phyloP scores from a whole-genome alignment of 805 yeast species.

The Komagataella phaffii region DNA sequence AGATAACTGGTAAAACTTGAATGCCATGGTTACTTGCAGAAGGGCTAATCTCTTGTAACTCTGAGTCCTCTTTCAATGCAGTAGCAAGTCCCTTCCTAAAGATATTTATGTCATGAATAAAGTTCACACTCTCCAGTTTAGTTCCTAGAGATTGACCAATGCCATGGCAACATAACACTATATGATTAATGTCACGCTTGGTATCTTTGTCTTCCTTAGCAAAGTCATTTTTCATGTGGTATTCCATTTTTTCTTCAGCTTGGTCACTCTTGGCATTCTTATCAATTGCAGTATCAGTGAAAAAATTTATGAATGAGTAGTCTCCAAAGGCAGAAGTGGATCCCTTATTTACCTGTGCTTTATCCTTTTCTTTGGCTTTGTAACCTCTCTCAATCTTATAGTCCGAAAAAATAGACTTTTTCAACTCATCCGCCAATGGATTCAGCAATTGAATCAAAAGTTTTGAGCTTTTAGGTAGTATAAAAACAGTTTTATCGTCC shows the following conservation, averaged over 20 bases:
- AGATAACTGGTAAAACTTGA: conserved; percentile 81
- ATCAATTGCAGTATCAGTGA: conserved; percentile 3
- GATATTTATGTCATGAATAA: conserved; percentile 70
- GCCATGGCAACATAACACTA: conserved; percentile 87
- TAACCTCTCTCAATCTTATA: conserved; percentile 38
- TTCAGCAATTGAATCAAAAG: conserved; percentile 15
- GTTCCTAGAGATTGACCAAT: conserved; percentile 83
- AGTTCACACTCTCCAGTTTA: conserved; percentile 69
- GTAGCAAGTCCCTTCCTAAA: conserved; percentile 44
- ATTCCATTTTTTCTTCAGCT: conserved; percentile 21
- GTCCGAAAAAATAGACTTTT: conserved; percentile 29
- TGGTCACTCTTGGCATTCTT: conserved; percentile 15
- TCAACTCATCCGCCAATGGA: conserved; percentile 10
- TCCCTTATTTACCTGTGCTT: not conserved
- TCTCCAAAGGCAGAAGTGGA: no score
- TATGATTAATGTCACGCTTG: conserved; percentile 31
- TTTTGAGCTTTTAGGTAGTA: conserved; percentile 13
- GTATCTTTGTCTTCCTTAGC: conserved; percentile 29
- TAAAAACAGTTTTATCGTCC: conserved; percentile 9
- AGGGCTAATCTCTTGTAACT: conserved; percentile 16
- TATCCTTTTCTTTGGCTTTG: conserved; percentile 6
- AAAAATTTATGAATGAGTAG: not conserved
- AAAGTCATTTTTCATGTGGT: conserved; percentile 37
- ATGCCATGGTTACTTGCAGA: conserved; percentile 13
- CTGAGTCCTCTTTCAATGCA: conserved; percentile 27